Base-by-base conservation (phyloP, 352 stramenopile species). In the Pythium sp. region DNA sequence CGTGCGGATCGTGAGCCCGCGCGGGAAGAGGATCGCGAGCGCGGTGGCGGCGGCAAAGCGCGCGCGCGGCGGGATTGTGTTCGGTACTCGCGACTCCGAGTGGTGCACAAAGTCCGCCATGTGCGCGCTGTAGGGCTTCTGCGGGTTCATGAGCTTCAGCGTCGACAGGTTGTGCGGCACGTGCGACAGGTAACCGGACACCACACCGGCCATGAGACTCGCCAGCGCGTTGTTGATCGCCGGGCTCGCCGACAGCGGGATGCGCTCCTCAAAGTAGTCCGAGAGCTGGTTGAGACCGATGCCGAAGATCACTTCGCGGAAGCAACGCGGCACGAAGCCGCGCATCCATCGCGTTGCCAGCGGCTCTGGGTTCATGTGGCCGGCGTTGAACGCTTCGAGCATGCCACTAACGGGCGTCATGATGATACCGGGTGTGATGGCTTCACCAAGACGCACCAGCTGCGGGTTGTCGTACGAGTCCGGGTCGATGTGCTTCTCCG, bases 131-230 rank as follows among this genome's bases (percentile, higher is more conserved):
- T 97, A 97, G 34, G 78, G 79, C 74, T 95, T 96, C 66, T 97
- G 77, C 30, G 94, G 94, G 73, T 98, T 87, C 80, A 98, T 91
- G 36, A 98, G 80, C 78, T 98, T 98, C 72, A 98, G 91, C 56
- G 93, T 98, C n/a, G 89, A 97, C 22, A 98, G 71, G 75, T 98
- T 98, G 84, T 98, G 95, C 66, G 95, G 95, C 46, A 98, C 92
- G 78, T 98, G 95, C 41, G 84, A 97, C 38, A 98, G 76, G 73
- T 98, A 98, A 20, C 95, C 95, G 5, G 91, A 89, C 22, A 98
- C 80, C 22, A 98, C 87, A 70, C 95, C 95, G 9, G 92, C 91
- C 46, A 84, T 77, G 69, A 98, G 86, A 72, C 82, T 95, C 54
- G 89, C 93, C 58, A 93, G 72, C 15, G 92, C 90, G 72, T 98